phyloP scores from a whole-genome alignment of 2,329 filamentous ascomycete species.

The Calonectria pseudoreteaudii region DNA sequence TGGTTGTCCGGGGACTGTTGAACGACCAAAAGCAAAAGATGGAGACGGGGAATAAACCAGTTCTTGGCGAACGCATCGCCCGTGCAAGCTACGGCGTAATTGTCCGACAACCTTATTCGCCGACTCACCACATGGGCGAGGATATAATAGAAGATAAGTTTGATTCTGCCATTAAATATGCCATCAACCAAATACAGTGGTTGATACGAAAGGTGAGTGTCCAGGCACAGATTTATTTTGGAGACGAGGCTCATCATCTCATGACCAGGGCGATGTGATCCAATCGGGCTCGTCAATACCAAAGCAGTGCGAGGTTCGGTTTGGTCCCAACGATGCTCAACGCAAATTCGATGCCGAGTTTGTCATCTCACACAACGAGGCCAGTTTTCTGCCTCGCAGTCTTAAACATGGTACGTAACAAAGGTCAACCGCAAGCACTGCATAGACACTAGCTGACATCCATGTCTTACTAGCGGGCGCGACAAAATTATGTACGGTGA shows the following conservation, averaged over 20 bases:
- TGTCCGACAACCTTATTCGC: slow-evolving; percentile 34
- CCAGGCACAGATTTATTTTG: slow-evolving; percentile 43
- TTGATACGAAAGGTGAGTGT: slow-evolving; percentile 41
- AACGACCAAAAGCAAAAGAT: slow-evolving; percentile 63
- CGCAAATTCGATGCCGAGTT: slow-evolving; percentile 53
- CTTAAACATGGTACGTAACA: slow-evolving; percentile 50
- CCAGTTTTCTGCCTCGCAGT: slow-evolving; percentile 50
- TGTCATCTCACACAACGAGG: slow-evolving; percentile 54
- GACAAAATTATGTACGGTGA: slow-evolving; percentile 53
- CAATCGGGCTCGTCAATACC: slow-evolving; percentile 49
- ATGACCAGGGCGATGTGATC: slow-evolving; percentile 52
- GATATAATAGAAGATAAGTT: slow-evolving; percentile 31
- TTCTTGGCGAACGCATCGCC: slow-evolving; percentile 54
- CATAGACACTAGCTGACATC: neutral
- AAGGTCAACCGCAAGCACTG: too few species aligned
- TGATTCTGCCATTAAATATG: slow-evolving; percentile 32
- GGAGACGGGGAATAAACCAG: slow-evolving; percentile 52
- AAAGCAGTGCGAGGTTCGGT: slow-evolving; percentile 49
- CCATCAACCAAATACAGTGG: slow-evolving; percentile 40
- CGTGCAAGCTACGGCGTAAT: slow-evolving; percentile 39
- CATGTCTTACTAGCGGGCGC: slow-evolving; percentile 45
- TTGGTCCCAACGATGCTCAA: slow-evolving; percentile 48
- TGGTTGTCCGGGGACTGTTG: slow-evolving; percentile 65
- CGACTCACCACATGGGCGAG: slow-evolving; percentile 32
- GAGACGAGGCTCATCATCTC: neutral